Conservation (phyloP, 1,284 basidiomycete species). For the Malassezia nana region DNA sequence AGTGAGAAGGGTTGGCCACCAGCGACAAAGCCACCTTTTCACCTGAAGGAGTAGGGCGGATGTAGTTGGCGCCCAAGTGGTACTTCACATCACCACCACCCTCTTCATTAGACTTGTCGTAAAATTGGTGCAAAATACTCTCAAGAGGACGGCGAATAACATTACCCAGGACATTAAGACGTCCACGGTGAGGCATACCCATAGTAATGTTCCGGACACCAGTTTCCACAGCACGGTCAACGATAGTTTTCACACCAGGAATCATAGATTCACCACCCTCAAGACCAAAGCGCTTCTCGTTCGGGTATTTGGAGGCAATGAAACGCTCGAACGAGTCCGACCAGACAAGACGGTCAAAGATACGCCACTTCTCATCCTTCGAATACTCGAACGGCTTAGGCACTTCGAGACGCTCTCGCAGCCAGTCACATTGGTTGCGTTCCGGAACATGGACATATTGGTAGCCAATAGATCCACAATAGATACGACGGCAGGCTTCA, state of each 20-base stretch:
- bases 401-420: slow-evolving; percentile 87
- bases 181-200: slow-evolving; percentile 98
- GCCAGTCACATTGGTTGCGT: slow-evolving; percentile 99
- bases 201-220: slow-evolving; percentile 94
- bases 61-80: slow-evolving; percentile 94
- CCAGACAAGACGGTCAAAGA: slow-evolving; percentile 97
- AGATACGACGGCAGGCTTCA: slow-evolving; percentile 80
- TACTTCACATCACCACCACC: slow-evolving; percentile 97
- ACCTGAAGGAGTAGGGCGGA: slow-evolving; percentile 91
- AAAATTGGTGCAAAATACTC: slow-evolving; percentile 95
- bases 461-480: slow-evolving; percentile 87
- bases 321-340: slow-evolving; percentile 98
- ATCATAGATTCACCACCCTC: slow-evolving; percentile 96
- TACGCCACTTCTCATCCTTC: slow-evolving; percentile 96
- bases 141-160: slow-evolving; percentile 98
- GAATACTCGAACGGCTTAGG: slow-evolving; percentile 98
- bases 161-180: slow-evolving; percentile 93
- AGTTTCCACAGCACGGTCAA: slow-evolving; percentile 91
- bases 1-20: slow-evolving; percentile 95
- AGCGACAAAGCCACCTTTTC: slow-evolving; percentile 96
- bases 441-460: slow-evolving; percentile 98
- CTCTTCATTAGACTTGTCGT: slow-evolving; percentile 51
- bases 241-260: slow-evolving; percentile 94
- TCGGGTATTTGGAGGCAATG: slow-evolving; percentile 95
- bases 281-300: slow-evolving; percentile 98